phyloP scores from a whole-genome alignment of 164 flowering plant species.

The Echeveria elegans region DNA sequence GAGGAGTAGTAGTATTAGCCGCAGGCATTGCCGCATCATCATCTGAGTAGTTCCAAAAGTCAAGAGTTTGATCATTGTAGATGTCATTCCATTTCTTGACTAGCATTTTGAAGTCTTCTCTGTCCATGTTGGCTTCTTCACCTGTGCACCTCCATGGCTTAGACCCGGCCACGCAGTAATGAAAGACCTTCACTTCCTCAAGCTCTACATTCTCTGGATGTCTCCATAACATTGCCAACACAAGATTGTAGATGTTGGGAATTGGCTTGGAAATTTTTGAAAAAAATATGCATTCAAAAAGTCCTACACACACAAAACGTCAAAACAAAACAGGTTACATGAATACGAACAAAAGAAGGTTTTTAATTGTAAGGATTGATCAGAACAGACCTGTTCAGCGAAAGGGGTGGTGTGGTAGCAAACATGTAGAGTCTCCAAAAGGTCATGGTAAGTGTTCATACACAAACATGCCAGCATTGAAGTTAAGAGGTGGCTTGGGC shows the following conservation, averaged over 20 bases:
- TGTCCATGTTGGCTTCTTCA: slow-evolving; percentile 9
- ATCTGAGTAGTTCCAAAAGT: neutral
- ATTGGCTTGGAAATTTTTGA: slow-evolving; percentile 24
- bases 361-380: too few species aligned
- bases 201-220: slow-evolving; percentile 27
- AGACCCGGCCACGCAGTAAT: slow-evolving; percentile 24
- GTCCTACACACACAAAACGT: neutral
- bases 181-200: slow-evolving; percentile 23
- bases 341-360: too few species aligned
- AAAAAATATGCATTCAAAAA: slow-evolving; percentile 25
- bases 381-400: slow-evolving; percentile 14
- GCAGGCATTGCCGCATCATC: too few species aligned
- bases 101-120: slow-evolving; percentile 9
- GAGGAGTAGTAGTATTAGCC: neutral
- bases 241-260: slow-evolving; percentile 24
- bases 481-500: slow-evolving; percentile 13
- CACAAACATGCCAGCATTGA: slow-evolving; percentile 17
- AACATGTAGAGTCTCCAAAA: slow-evolving; percentile 6
- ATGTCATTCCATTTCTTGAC: slow-evolving; percentile 4
- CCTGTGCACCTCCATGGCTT: slow-evolving; percentile 12
- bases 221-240: slow-evolving; percentile 29
- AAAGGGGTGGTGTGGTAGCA: slow-evolving; percentile 10
- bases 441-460: slow-evolving; percentile 8
- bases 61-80: slow-evolving; percentile 4
- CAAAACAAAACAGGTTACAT: too few species aligned